phyloP scores from a whole-genome alignment of 2,329 filamentous ascomycete species.

The Sphaerulina vaccinii region DNA sequence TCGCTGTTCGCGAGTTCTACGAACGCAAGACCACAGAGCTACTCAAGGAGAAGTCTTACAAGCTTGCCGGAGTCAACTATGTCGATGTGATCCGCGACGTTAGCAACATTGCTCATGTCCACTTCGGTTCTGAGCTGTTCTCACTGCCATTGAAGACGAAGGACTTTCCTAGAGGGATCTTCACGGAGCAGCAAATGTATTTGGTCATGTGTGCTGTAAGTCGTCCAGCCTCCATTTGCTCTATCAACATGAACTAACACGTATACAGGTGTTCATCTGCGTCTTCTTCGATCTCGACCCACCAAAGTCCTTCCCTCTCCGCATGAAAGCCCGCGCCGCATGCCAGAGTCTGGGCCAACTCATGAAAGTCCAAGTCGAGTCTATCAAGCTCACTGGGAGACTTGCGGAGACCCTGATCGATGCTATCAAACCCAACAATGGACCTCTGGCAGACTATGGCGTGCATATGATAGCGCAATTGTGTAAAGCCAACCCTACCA shows the following conservation, averaged over 20 bases:
- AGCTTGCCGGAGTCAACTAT: slow-evolving; percentile 46
- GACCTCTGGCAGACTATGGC: slow-evolving; percentile 53
- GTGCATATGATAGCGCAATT: slow-evolving; percentile 56
- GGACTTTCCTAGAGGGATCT: slow-evolving; percentile 49
- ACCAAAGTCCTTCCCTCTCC: slow-evolving; percentile 53
- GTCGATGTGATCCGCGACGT: slow-evolving; percentile 52
- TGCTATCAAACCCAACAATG: slow-evolving; percentile 39
- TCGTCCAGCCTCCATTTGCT: no score
- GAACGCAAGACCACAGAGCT: slow-evolving; percentile 49
- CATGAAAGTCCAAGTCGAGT: slow-evolving; percentile 50
- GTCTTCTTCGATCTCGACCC: slow-evolving; percentile 57
- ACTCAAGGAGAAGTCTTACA: slow-evolving; percentile 47
- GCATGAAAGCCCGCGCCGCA: slow-evolving; percentile 49
- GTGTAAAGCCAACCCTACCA: slow-evolving; percentile 43
- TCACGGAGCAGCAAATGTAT: slow-evolving; percentile 56
- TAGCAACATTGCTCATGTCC: slow-evolving; percentile 54
- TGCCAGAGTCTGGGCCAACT: slow-evolving; percentile 52
- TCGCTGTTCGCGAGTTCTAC: slow-evolving; percentile 49
- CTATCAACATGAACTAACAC: not conserved
- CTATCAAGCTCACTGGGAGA: slow-evolving; percentile 40
- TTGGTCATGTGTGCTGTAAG: slow-evolving; percentile 49
- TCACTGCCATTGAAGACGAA: slow-evolving; percentile 56
- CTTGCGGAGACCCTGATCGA: slow-evolving; percentile 43
- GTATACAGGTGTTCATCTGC: slow-evolving; percentile 46
- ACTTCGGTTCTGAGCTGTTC: slow-evolving; percentile 57